These are phyloP conservation scores for Myxozyma neotropica DNA, from an alignment of 805 yeast species.

Conservation along the genomic window DNA sequence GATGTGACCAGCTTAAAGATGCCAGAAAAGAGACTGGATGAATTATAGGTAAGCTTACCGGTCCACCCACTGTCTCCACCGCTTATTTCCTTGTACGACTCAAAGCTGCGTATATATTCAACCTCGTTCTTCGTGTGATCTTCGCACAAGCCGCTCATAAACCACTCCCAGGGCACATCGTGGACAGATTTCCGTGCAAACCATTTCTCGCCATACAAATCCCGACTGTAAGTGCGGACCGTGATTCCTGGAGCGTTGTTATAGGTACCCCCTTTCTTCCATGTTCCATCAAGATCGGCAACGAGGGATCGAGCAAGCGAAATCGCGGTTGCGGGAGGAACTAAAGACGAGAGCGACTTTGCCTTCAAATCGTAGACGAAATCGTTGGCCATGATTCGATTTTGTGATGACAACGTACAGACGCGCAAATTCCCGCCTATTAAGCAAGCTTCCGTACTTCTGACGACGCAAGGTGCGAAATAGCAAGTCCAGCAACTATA, in stretches of 20 bases:
- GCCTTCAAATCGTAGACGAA: conserved; percentile 20
- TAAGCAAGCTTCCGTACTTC: too few relatives aligned
- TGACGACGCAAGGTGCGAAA: too few relatives aligned
- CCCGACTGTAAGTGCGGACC: conserved; percentile 23
- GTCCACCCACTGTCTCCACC: conserved; percentile 27
- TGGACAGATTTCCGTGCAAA: conserved; percentile 44
- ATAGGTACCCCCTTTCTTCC: conserved; percentile 8
- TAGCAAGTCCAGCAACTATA: too few relatives aligned
- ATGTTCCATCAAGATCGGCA: conserved; percentile 20
- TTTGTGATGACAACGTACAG: background rate
- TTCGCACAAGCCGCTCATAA: conserved; percentile 39
- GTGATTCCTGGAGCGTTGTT: background rate
- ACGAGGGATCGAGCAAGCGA: conserved; percentile 27
- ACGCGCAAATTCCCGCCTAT: too few relatives aligned
- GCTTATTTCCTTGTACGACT: conserved; percentile 36
- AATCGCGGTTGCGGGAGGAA: conserved; percentile 21
- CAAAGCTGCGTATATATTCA: conserved; percentile 44
- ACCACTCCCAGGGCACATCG: conserved; percentile 39
- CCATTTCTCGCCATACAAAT: conserved; percentile 42
- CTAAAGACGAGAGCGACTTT: conserved; percentile 9
- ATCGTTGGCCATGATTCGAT: conserved; percentile 12
- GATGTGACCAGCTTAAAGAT: background rate
- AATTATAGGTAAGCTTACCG: conserved; percentile 11
- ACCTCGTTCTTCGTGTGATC: conserved; percentile 47
- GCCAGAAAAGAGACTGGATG: too few relatives aligned